Percentiles rank a stretch among this genome's conserved stretches.
Evolutionary conservation across 495 filamentous ascomycete species (phyloP).

Genomic region (Penicillium lagena): DNA sequence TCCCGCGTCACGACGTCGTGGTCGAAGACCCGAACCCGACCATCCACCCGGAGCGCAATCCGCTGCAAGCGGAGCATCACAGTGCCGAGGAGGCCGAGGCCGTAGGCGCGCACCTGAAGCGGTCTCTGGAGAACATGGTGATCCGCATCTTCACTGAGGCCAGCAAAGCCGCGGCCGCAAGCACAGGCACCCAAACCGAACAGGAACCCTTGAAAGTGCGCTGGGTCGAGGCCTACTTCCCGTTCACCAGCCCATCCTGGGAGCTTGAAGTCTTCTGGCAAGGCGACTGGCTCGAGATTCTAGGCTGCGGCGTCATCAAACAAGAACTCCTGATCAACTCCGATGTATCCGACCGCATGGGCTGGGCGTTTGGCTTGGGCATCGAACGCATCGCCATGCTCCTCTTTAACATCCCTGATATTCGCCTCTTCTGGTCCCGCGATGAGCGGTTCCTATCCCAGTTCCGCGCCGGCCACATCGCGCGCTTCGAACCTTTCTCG

Average conservation of each 20-base stretch:
- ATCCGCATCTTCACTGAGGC: conserved; percentile 82
- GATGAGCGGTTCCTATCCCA: conserved; percentile 78
- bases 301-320: conserved; percentile 87
- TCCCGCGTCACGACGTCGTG: conserved; percentile 64
- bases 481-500: conserved; percentile 76
- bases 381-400: conserved; percentile 95
- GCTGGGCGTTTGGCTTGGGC: conserved; percentile 95
- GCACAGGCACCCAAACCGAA: conserved; percentile 36
- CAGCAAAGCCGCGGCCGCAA: conserved; percentile 53
- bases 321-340: conserved; percentile 75
- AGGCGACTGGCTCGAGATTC: conserved; percentile 88
- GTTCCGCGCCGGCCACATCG: conserved; percentile 63
- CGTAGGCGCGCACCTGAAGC: conserved; percentile 78
- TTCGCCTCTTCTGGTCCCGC: conserved; percentile 92
- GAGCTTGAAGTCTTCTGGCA: conserved; percentile 95
- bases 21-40: conserved; percentile 85
- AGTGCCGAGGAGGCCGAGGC: conserved; percentile 71
- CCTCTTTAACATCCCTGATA: conserved; percentile 90
- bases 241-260: conserved; percentile 92
- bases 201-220: conserved; percentile 72
- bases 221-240: conserved; percentile 95
- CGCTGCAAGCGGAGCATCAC: conserved; percentile 68
- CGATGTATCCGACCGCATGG: conserved; percentile 65
- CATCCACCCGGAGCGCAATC: conserved; percentile 73
- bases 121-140: conserved; percentile 82